A percentile compares a stretch with the other conserved stretches of the same genome.
These are phyloP conservation scores for Aspergillus sclerotialis DNA, from an alignment of 2,329 filamentous ascomycete genomes.

Conservation along the genomic window DNA sequence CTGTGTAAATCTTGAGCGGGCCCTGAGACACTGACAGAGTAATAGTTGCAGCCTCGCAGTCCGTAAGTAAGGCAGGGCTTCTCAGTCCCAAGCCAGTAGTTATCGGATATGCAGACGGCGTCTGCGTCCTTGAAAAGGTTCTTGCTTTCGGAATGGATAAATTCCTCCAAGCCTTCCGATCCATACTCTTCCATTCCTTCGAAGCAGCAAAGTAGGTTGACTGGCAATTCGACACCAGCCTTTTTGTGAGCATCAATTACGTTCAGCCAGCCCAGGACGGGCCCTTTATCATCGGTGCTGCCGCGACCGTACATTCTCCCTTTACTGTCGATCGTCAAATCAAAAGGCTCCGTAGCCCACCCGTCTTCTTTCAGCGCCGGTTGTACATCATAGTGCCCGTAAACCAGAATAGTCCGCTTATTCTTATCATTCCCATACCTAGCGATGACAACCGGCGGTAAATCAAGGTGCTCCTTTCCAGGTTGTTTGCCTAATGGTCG, in stretches of 20 bases:
- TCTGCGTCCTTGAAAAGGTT: slow-evolving; percentile 94
- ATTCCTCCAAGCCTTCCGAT: slow-evolving; percentile 90
- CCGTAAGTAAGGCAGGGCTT: slow-evolving; percentile 98
- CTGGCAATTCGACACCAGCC: slow-evolving; percentile 86
- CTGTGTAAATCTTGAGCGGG: slow-evolving; percentile 92
- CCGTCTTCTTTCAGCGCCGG: slow-evolving; percentile 88
- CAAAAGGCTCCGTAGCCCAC: slow-evolving; percentile 93
- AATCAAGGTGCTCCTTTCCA: slow-evolving; percentile 78
- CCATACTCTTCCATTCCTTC: slow-evolving; percentile 99
- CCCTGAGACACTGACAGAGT: slow-evolving; percentile 82
- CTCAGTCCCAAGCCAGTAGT: slow-evolving; percentile 99
- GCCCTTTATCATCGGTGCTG: slow-evolving; percentile 95
- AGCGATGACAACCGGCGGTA: slow-evolving; percentile 86
- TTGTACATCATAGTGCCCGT: slow-evolving; percentile 98
- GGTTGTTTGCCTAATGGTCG: slow-evolving; percentile 86
- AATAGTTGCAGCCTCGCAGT: slow-evolving; percentile 96
- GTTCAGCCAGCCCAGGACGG: slow-evolving; percentile 94
- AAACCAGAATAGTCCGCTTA: slow-evolving; percentile 93
- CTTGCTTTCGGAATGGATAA: slow-evolving; percentile 85
- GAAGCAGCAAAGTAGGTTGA: slow-evolving; percentile 98
- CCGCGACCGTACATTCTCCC: slow-evolving; percentile 95
- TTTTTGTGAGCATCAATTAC: slow-evolving; percentile 97
- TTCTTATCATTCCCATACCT: slow-evolving; percentile 87
- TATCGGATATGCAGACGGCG: slow-evolving; percentile 96
- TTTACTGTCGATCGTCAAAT: slow-evolving; percentile 78